Conservation (phyloP, 345 rosid genomes). For the Aquilaria malaccensis region DNA sequence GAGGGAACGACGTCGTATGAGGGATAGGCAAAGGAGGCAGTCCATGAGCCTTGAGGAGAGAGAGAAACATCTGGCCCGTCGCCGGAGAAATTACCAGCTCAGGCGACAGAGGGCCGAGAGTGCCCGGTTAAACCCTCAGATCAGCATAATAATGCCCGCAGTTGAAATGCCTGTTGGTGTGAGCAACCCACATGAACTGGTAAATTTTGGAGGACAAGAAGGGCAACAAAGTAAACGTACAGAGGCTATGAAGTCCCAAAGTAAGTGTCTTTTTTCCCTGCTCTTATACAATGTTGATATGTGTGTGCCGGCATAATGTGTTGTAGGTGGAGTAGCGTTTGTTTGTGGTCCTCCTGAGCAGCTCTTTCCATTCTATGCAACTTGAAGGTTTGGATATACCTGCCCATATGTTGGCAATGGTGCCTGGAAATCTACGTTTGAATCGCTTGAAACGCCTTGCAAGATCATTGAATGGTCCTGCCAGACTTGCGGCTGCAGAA, state of each 20-base stretch:
- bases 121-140: constrained; percentile 28
- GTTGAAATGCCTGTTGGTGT: constrained; percentile 14
- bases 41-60: constrained; percentile 85
- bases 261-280: constrained; percentile 26
- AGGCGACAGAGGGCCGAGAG: constrained; percentile 63
- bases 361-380: neutral
- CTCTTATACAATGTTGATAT: neutral
- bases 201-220: constrained; percentile 22
- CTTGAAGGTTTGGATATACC: constrained; percentile 56
- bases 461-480: constrained; percentile 40
- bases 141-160: constrained; percentile 3
- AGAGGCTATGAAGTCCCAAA: constrained; percentile 24
- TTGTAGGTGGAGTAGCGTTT: neutral
- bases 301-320: neutral
- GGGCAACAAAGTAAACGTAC: neutral
- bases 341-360: neutral
- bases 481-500: constrained; percentile 19
- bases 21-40: constrained; percentile 83
- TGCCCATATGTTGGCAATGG: constrained; percentile 34
- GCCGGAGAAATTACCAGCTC: constrained; percentile 78
- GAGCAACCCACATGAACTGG: constrained; percentile 12
- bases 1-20: constrained; percentile 67
- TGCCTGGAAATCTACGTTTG: constrained; percentile 50
- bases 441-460: constrained; percentile 77
- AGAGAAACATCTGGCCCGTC: constrained; percentile 84